phyloP scores from a whole-genome alignment of 768 basidiomycete species.

The button mushroom (Agaricus bisporus) region DNA sequence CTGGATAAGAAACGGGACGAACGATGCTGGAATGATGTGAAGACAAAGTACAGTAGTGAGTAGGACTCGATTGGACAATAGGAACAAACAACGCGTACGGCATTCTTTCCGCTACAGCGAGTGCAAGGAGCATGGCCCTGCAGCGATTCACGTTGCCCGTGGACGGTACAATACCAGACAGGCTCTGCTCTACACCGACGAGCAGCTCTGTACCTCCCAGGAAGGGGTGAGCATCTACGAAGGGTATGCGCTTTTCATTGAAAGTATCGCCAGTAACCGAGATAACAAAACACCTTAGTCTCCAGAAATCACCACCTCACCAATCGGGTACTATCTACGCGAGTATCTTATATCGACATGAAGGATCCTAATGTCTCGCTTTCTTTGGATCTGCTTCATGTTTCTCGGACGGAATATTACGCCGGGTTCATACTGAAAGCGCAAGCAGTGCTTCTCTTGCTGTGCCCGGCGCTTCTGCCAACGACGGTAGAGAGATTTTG shows the following conservation, averaged over 20 bases:
- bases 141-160: slow-evolving; percentile 48
- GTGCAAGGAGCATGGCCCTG: slow-evolving; percentile 45
- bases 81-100: too few relatives aligned
- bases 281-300: slow-evolving; percentile 40
- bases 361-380: slow-evolving; percentile 54
- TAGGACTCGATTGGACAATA: too few relatives aligned
- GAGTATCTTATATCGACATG: slow-evolving; percentile 70
- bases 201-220: slow-evolving; percentile 67
- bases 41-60: too few relatives aligned
- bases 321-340: slow-evolving; percentile 69
- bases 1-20: too few relatives aligned
- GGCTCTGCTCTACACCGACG: slow-evolving; percentile 76
- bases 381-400: slow-evolving; percentile 52
- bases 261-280: slow-evolving; percentile 12
- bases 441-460: background rate
- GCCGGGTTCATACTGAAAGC: slow-evolving; percentile 60
- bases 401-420: slow-evolving; percentile 82
- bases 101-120: too few relatives aligned
- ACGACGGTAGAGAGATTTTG: slow-evolving; percentile 40
- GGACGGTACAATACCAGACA: slow-evolving; percentile 72
- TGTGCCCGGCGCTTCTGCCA: slow-evolving; percentile 36
- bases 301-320: slow-evolving; percentile 73
- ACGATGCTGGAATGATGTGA: too few relatives aligned
- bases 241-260: slow-evolving; percentile 55
- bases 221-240: slow-evolving; percentile 88